Base-by-base conservation (phyloP, 2,329 filamentous ascomycete species). In the Rosellinia necatrix region DNA sequence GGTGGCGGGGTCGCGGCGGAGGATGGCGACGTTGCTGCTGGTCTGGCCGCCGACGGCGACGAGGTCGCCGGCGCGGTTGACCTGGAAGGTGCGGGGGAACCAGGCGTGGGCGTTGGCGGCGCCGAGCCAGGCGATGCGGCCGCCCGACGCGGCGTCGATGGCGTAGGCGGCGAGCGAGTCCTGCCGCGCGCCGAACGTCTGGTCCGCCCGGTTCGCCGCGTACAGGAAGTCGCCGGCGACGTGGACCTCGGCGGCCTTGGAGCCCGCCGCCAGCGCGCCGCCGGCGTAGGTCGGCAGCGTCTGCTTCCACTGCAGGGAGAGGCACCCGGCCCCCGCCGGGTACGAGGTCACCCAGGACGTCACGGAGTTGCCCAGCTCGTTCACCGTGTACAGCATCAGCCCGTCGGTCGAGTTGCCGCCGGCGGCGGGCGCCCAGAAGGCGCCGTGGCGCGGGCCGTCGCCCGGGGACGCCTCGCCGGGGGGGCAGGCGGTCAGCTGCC, bases 41-140 rank as follows among this genome's bases (percentile, higher is more conserved):
- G 79, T 78, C 72, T 89, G 85, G 21, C 87, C 79, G 0, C 81
- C 87, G 34, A 90, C 78, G 0, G 86, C 86, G 1, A 89, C 77
- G 57, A 86, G 63, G 40, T 79, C 75, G 0, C 86, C 86, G 0
- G 78, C 78, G 34, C 76, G 76, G 66, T 87, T 88, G 50, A 88
- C 74, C 19, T 76, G 76, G 66, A 89, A 86, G 1, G 85, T 86
- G 1, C 87, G 76, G 0, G 87, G 87, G 62, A 81, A 85, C 53
- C 73, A 78, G 0, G 86, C 82, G 58, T 82, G 81, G 1, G 84
- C 78, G 21, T 83, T 81, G 1, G 78, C 80, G 1, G 83, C 72
- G 56, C 84, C 78, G 1, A 80, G 66, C 62, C 84, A 84, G 0
- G 63, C 67, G 12, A 88, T n/a, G n/a, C n/a, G 69, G 0, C 70